Base-by-base conservation (phyloP, 352 stramenopile genomes). In the Phytophthora pseudosyringae region DNA sequence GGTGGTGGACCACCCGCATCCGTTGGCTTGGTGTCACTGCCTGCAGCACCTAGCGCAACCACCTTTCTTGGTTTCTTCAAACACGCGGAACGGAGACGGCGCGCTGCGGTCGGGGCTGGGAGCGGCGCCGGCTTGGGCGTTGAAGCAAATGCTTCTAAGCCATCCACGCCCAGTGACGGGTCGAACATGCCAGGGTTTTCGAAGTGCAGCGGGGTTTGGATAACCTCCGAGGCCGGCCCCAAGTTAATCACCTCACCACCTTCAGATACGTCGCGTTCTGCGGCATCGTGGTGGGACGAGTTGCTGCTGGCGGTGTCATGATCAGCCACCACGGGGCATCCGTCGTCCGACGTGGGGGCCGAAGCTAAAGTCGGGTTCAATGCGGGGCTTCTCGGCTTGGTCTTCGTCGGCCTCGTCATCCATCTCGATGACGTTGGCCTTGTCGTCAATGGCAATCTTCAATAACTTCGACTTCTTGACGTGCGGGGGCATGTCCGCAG, bases 361-460 rank as follows among this genome's bases (percentile, higher is more conserved):
- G 41, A 48, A 48, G 15, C 5, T 26, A 21, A 48, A 48, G 41
- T 31, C 38, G 15, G 38, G 13, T 8, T 43, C 38, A 5, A 43
- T 8, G 4, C 2, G 38, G 12, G 10, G 38, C 4, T 25, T 8
- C 21, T 43, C 38, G 12, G 12, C 38, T 13, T 43, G 5, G 3
- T 26, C 3, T 5, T 25, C 38, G 38, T 43, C 12, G 10, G 38
- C 4, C 2, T 32, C 25, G 16, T n/a, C 41, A 11, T 48, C 21
- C 41, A 29, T 48, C 41, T 48, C 25, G 41, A 48, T 15, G 25
- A 48, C 41, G 15, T 48, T 48, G 21, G 41, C 41, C 21, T 48
- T 48, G 3, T 32, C 41, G 25, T 48, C 25, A 1, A 48, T 48
- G 6, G 21, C 21, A 5, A 8, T 5, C 10, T 48, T 48, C 10